phyloP scores from a whole-genome alignment of 208 protist species.

The Kentomonas sorsogonicus region DNA sequence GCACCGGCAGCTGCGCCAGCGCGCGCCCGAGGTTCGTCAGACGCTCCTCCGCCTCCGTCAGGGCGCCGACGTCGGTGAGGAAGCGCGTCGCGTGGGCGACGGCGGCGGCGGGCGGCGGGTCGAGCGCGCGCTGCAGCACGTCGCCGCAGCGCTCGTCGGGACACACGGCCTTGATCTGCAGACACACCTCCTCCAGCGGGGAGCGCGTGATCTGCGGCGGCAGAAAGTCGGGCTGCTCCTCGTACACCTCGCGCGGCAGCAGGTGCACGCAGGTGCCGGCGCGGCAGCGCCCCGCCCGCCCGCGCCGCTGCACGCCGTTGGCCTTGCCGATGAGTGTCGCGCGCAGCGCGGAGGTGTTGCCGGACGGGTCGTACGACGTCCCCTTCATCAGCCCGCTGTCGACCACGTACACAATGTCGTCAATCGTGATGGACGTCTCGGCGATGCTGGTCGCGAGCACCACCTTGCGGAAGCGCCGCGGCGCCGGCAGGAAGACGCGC shows the following conservation, averaged over 20 bases:
- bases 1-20: slow-evolving; percentile 78
- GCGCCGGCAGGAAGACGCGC: slow-evolving; percentile 86
- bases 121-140: slow-evolving; percentile 75
- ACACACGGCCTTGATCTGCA: slow-evolving; percentile 83
- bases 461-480: slow-evolving; percentile 80
- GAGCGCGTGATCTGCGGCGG: slow-evolving; percentile 89
- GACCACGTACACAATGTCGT: slow-evolving; percentile 94
- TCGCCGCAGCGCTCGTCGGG: slow-evolving; percentile 67
- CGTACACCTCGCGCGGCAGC: slow-evolving; percentile 61
- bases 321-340: slow-evolving; percentile 78
- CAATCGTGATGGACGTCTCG: slow-evolving; percentile 96
- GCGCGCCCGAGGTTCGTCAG: slow-evolving; percentile 77
- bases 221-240: slow-evolving; percentile 87
- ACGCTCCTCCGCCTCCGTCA: slow-evolving; percentile 61
- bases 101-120: slow-evolving; percentile 49
- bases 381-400: slow-evolving; percentile 93
- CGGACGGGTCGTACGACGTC: slow-evolving; percentile 75
- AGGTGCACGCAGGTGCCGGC: slow-evolving; percentile 80
- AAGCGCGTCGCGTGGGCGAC: slow-evolving; percentile 65
- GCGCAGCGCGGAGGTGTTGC: slow-evolving; percentile 71
- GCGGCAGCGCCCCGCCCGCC: slow-evolving; percentile 89
- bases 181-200: slow-evolving; percentile 82
- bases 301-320: slow-evolving; percentile 84
- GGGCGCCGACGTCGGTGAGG: slow-evolving; percentile 79
- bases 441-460: slow-evolving; percentile 96